These are phyloP conservation scores for Candida ulmi DNA, from an alignment of 805 yeast genomes.

Conservation along the genomic window DNA sequence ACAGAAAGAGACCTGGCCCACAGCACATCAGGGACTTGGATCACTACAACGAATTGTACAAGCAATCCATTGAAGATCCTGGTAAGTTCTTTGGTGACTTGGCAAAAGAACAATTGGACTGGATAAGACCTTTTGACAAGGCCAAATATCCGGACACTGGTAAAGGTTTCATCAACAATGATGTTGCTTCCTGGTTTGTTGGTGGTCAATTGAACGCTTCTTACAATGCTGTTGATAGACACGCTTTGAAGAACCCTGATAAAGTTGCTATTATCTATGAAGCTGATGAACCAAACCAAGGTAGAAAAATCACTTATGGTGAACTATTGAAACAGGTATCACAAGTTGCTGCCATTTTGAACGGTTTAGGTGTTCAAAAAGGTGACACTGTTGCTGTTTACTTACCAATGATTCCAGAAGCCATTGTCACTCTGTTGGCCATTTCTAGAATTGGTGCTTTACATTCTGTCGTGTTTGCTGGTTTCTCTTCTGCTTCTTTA, in stretches of 20 bases:
- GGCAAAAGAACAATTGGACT: conserved; percentile 68
- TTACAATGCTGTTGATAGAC: conserved; percentile 93
- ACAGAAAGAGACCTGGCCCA: conserved; percentile 20
- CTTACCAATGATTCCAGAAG: conserved; percentile 97
- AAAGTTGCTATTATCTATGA: conserved; percentile 85
- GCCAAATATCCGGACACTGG: conserved; percentile 46
- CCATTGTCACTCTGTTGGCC: conserved; percentile 90
- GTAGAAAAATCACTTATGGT: conserved; percentile 72
- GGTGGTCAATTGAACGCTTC: conserved; percentile 92
- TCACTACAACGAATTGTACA: conserved; percentile 68
- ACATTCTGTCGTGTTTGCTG: conserved; percentile 95
- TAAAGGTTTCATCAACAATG: conserved; percentile 45
- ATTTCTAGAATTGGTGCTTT: conserved; percentile 91
- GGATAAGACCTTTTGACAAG: conserved; percentile 76
- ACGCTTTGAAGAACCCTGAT: conserved; percentile 82
- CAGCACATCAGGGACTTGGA: conserved; percentile 33
- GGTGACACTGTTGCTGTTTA: conserved; percentile 97
- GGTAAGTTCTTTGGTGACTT: conserved; percentile 73
- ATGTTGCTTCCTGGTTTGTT: conserved; percentile 89
- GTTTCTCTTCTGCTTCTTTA: conserved; percentile 90
- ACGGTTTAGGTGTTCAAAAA: conserved; percentile 79
- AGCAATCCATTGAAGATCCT: conserved; percentile 78
- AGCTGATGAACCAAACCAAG: conserved; percentile 83
- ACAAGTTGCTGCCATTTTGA: conserved; percentile 78
- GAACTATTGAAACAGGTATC: conserved; percentile 82